phyloP scores from a whole-genome alignment of 148 eudicot genomes.

The Fagopyrum homotropicum region DNA sequence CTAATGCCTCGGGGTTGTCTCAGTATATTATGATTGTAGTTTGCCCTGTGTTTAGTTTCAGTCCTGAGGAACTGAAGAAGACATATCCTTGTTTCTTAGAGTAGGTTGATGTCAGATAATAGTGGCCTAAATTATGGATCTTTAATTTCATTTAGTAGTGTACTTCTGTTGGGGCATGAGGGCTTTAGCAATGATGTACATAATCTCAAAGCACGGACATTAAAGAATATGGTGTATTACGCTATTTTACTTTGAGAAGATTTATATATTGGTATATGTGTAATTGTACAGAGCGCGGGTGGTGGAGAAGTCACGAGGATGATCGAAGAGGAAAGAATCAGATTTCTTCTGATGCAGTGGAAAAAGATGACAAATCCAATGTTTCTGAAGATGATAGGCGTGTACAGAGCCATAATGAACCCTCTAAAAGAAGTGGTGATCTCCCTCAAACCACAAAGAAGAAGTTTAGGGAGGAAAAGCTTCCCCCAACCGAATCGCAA shows the following conservation, averaged over 20 bases:
- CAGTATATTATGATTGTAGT: background rate
- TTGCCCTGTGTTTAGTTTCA: background rate
- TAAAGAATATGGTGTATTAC: background rate
- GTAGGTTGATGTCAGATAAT: background rate
- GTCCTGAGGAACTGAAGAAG: background rate
- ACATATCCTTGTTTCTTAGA: background rate
- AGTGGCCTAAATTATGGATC: background rate
- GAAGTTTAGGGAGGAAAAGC: conserved; percentile 79
- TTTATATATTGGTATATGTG: background rate
- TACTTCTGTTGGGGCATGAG: background rate
- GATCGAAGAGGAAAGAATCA: conserved; percentile 16
- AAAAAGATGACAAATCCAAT: conserved; percentile 37
- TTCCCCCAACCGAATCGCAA: conserved; percentile 29
- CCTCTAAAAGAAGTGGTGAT: conserved; percentile 35
- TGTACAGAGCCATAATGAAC: conserved; percentile 61
- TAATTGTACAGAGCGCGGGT: conserved; percentile 46
- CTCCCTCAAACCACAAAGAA: conserved; percentile 42
- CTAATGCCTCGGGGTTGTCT: background rate
- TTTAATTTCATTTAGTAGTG: background rate
- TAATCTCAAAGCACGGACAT: background rate
- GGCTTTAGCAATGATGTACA: too few relatives aligned
- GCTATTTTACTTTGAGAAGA: background rate
- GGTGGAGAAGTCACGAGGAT: conserved; percentile 57
- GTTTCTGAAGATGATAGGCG: conserved; percentile 35
- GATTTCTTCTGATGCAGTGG: conserved; percentile 23